These are phyloP conservation scores for Cyclotella choctawhatcheeana DNA, from an alignment of 108 stramenopile species.

Conservation along the genomic window DNA sequence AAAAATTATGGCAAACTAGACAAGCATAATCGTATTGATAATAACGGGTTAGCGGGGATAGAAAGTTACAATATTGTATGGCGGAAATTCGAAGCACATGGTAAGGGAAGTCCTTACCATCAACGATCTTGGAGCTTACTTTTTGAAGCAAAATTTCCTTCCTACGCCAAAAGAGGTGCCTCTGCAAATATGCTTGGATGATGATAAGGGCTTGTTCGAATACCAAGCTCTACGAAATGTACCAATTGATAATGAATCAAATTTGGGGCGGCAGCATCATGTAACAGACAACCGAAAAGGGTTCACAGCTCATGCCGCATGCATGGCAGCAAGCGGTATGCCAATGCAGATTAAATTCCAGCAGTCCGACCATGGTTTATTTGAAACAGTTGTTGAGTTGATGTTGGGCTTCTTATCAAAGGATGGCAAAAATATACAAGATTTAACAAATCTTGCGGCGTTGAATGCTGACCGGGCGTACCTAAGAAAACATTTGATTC, in stretches of 20 bases:
- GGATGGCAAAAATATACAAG: slow-evolving; percentile 4
- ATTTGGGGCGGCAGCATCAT: slow-evolving; percentile 3
- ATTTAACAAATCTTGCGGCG: neutral
- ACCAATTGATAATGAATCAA: slow-evolving; percentile 1
- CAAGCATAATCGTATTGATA: neutral
- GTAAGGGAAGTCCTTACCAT: neutral
- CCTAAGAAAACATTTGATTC: neutral
- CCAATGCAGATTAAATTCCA: neutral
- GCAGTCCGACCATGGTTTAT: neutral
- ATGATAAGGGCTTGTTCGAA: slow-evolving; percentile 2
- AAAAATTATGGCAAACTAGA: neutral
- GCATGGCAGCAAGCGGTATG: neutral
- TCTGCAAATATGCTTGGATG: neutral
- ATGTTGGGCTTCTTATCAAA: neutral
- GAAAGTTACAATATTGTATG: slow-evolving; percentile 1
- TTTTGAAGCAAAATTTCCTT: neutral
- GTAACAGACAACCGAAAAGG: slow-evolving; percentile 7
- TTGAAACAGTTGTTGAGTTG: slow-evolving; percentile 9
- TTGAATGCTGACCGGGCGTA: slow-evolving; percentile 13
- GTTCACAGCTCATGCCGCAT: neutral
- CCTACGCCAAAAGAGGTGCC: neutral
- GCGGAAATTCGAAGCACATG: slow-evolving; percentile 5
- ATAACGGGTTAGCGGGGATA: neutral
- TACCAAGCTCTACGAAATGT: neutral
- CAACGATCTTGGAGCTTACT: neutral